Evolutionary conservation across 2,329 filamentous ascomycete species (phyloP).

Genomic region (Sclerotiophoma versabilis): DNA sequence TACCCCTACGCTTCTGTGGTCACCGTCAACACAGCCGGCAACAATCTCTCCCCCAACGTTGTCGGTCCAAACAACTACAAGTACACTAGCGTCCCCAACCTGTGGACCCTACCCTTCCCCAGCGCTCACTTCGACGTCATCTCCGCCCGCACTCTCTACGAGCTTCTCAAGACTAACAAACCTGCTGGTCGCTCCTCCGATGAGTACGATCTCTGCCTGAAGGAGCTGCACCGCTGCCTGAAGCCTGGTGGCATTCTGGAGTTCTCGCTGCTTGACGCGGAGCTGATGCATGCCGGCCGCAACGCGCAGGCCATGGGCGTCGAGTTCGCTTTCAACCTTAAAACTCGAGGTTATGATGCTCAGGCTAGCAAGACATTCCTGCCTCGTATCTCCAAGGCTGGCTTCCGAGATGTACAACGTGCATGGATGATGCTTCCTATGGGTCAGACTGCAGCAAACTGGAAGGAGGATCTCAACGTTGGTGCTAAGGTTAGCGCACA

Average conservation of each 20-base stretch:
- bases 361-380: conserved; percentile 83
- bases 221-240: conserved; percentile 87
- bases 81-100: conserved; percentile 76
- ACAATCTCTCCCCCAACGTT: conserved; percentile 57
- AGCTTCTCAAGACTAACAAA: conserved; percentile 73
- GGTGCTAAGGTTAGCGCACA: conserved; percentile 37
- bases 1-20: conserved; percentile 87
- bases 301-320: conserved; percentile 82
- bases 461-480: conserved; percentile 48
- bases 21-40: conserved; percentile 73
- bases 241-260: conserved; percentile 94
- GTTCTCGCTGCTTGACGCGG: conserved; percentile 87
- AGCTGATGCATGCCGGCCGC: conserved; percentile 84
- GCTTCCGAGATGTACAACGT: conserved; percentile 81
- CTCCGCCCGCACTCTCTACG: conserved; percentile 85
- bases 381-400: conserved; percentile 72
- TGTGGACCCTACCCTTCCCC: conserved; percentile 84
- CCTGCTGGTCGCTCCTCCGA: conserved; percentile 63
- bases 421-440: conserved; percentile 91
- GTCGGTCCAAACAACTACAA: conserved; percentile 86
- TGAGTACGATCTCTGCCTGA: conserved; percentile 86
- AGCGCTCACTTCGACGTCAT: conserved; percentile 89
- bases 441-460: conserved; percentile 59
- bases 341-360: conserved; percentile 89
- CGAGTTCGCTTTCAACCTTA: conserved; percentile 90